phyloP scores from a whole-genome alignment of 495 filamentous ascomycete species.

The Penicillium waksmanii region DNA sequence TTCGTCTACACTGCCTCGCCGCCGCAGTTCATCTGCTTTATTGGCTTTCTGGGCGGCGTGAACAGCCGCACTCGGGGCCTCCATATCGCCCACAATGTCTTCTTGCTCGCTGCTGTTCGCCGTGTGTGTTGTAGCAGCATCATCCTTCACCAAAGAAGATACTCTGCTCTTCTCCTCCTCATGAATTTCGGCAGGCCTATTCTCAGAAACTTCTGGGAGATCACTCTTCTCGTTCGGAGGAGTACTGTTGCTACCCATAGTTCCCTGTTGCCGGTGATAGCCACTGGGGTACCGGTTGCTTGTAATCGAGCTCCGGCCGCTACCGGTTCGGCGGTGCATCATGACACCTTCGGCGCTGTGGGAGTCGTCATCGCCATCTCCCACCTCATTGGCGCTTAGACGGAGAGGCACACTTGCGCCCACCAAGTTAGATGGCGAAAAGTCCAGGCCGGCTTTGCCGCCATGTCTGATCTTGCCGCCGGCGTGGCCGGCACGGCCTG shows the following conservation, averaged over 20 bases:
- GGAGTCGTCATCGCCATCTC: conserved; percentile 77
- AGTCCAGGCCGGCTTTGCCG: conserved; percentile 69
- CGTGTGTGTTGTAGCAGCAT: conserved; percentile 42
- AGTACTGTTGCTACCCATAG: conserved; percentile 71
- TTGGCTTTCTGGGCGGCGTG: conserved; percentile 67
- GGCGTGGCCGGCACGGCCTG: conserved; percentile 52
- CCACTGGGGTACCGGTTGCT: conserved; percentile 65
- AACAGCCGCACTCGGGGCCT: conserved; percentile 41
- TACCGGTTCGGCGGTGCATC: conserved; percentile 75
- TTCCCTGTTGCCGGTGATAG: conserved; percentile 56
- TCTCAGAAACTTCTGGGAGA: conserved; percentile 55
- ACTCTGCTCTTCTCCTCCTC: conserved; percentile 41
- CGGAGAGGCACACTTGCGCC: conserved; percentile 84
- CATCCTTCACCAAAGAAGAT: conserved; percentile 48
- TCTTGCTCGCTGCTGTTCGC: conserved; percentile 53
- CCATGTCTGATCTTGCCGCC: conserved; percentile 84
- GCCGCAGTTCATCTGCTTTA: conserved; percentile 73
- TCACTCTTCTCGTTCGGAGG: conserved; percentile 59
- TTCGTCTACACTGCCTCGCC: conserved; percentile 94
- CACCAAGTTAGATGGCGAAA: conserved; percentile 73
- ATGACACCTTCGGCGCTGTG: conserved; percentile 52
- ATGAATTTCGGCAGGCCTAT: conserved; percentile 50
- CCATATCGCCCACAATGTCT: conserved; percentile 57
- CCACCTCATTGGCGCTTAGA: conserved; percentile 91
- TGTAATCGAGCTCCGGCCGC: conserved; percentile 76